Conservation (phyloP, 78 protist species). For the Protostelium mycophagum region DNA sequence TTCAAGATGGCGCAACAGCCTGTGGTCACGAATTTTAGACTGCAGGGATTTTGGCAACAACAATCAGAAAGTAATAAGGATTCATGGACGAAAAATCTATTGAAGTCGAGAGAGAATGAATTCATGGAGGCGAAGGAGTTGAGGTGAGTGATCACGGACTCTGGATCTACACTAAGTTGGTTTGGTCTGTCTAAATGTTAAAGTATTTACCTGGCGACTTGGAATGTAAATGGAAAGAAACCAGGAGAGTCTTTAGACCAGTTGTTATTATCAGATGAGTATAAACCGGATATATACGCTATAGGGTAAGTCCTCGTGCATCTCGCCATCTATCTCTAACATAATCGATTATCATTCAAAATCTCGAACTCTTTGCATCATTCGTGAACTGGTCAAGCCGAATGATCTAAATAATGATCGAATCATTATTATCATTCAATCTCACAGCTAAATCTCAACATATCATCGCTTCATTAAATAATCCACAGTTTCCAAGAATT, state of each 20-base stretch:
- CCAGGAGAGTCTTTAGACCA: constrained; percentile 48
- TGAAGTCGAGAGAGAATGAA: background rate
- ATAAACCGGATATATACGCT: constrained; percentile 53
- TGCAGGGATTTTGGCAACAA: no score
- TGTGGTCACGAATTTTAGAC: no score
- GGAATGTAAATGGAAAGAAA: constrained; percentile 75
- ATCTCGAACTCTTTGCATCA: no score
- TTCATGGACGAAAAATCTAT: background rate
- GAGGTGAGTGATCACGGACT: no score
- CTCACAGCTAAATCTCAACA: no score
- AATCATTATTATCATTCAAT: no score
- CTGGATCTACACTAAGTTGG: no score
- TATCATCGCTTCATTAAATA: background rate
- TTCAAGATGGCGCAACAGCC: no score
- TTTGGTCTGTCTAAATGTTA: no score
- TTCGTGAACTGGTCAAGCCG: no score
- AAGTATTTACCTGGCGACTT: constrained; percentile 59
- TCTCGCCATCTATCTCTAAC: constrained; percentile 3
- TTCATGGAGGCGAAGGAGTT: background rate
- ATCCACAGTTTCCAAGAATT: constrained; percentile 61
- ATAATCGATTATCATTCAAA: background rate
- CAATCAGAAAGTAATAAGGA: background rate
- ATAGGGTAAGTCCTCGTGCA: constrained; percentile 38
- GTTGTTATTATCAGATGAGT: constrained; percentile 18
- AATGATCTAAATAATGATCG: background rate